Percentiles rank a stretch among this genome's conserved stretches.
Evolutionary conservation across 257 asterid species (phyloP).

Genomic region (Lithospermum erythrorhizon): DNA sequence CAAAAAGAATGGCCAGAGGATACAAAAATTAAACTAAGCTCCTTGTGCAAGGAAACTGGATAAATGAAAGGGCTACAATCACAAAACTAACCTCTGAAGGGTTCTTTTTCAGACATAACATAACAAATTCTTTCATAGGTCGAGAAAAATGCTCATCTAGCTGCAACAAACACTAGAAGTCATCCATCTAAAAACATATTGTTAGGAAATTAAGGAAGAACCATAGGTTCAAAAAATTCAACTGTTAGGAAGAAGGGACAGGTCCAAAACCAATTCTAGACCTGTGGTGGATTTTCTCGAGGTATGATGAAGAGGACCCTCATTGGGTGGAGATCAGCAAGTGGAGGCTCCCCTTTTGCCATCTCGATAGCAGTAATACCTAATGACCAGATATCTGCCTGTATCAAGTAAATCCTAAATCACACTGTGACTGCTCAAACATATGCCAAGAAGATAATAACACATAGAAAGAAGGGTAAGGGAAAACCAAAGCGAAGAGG

Average conservation of each 20-base stretch:
- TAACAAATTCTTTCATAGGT: conserved; percentile 78
- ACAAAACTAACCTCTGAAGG: conserved; percentile 73
- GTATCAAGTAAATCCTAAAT: conserved; percentile 25
- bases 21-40: too few relatives aligned
- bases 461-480: conserved; percentile 2
- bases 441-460: not conserved
- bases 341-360: conserved; percentile 99
- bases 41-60: too few relatives aligned
- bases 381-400: conserved; percentile 99
- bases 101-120: conserved; percentile 79
- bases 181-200: conserved; percentile 12
- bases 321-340: conserved; percentile 99
- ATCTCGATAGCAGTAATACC: conserved; percentile 97
- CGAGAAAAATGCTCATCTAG: conserved; percentile 98
- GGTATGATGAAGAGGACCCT: conserved; percentile 98
- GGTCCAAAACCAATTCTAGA: conserved; percentile 16
- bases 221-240: conserved; percentile 1
- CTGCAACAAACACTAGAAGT: conserved; percentile 35
- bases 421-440: conserved; percentile 2
- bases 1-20: too few relatives aligned
- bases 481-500: conserved; percentile 1
- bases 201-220: not conserved
- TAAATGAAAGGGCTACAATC: conserved; percentile 8
- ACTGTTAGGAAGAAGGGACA: conserved; percentile 5
- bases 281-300: conserved; percentile 99